Percentiles rank a stretch among this genome's conserved stretches.
These are phyloP conservation scores for Boletus sp. DNA, from an alignment of 1,284 basidiomycete genomes.

Conservation along the genomic window DNA sequence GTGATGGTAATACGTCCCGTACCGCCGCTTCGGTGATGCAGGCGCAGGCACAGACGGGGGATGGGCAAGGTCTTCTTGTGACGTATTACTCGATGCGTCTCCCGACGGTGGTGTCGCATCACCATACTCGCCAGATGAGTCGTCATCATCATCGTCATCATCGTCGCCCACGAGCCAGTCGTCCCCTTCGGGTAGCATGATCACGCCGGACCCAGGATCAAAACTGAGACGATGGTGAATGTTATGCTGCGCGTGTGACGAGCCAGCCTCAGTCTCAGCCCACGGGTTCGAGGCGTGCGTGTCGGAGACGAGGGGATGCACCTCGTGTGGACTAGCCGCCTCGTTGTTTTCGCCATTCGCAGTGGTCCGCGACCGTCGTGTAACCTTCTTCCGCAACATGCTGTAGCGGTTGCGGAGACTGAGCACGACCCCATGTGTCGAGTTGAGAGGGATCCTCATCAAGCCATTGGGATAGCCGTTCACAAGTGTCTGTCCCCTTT, in stretches of 20 bases:
- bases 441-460: slow-evolving; percentile 37
- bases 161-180: slow-evolving; percentile 57
- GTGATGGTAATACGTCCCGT: slow-evolving; percentile 34
- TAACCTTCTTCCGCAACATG: slow-evolving; percentile 40
- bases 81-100: slow-evolving; percentile 15
- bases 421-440: slow-evolving; percentile 67
- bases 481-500: slow-evolving; percentile 72
- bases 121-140: slow-evolving; percentile 34
- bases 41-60: slow-evolving; percentile 5
- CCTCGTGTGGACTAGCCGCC: slow-evolving; percentile 5
- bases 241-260: slow-evolving; percentile 23
- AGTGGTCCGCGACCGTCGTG: slow-evolving; percentile 16
- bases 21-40: slow-evolving; percentile 31
- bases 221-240: slow-evolving; percentile 68
- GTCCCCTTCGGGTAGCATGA: slow-evolving; percentile 76
- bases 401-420: slow-evolving; percentile 70
- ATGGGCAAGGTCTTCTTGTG: slow-evolving; percentile 25
- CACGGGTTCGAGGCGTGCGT: slow-evolving; percentile 49
- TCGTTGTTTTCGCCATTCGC: slow-evolving; percentile 15
- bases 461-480: slow-evolving; percentile 43
- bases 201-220: slow-evolving; percentile 78
- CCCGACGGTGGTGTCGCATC: slow-evolving; percentile 20
- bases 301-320: slow-evolving; percentile 14
- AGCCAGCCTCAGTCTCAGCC: slow-evolving; percentile 40
- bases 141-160: slow-evolving; percentile 33